phyloP scores from a whole-genome alignment of 1,139 yeast genomes.

The Scheffersomyces titani region DNA sequence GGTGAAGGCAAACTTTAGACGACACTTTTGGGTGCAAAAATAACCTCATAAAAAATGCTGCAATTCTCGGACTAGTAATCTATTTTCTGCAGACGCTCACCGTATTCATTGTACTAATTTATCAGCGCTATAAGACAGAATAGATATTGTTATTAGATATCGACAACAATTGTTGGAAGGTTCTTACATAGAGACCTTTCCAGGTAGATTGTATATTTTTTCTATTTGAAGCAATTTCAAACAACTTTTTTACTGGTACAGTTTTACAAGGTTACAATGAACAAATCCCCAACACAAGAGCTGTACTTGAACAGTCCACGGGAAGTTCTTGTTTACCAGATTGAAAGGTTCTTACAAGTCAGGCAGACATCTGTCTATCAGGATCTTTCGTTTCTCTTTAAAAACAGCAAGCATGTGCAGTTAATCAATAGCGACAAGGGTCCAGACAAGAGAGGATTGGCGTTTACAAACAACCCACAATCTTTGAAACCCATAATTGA shows the following conservation, averaged over 20 bases:
- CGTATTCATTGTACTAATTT: not conserved
- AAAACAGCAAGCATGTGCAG: not conserved
- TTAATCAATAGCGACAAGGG: constrained; percentile 6
- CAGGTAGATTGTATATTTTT: not conserved
- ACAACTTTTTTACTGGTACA: not conserved
- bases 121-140: not conserved
- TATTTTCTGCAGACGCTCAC: not conserved
- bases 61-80: not conserved
- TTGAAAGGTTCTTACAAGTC: not conserved
- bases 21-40: not conserved
- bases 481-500: not conserved
- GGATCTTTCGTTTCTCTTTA: not conserved
- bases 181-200: not conserved
- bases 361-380: not conserved
- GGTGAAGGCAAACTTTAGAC: too few species aligned
- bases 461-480: constrained; percentile 2
- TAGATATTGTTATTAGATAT: too few species aligned
- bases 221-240: too few species aligned
- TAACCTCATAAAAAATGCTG: not conserved
- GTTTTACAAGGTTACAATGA: not conserved
- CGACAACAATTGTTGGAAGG: not conserved
- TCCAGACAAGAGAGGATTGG: constrained; percentile 13
- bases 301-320: not conserved
- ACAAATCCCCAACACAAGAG: not conserved
- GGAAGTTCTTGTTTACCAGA: not conserved